Evolutionary conservation across 2,329 filamentous ascomycete species (phyloP).

Genomic region (Penicillium sp.): DNA sequence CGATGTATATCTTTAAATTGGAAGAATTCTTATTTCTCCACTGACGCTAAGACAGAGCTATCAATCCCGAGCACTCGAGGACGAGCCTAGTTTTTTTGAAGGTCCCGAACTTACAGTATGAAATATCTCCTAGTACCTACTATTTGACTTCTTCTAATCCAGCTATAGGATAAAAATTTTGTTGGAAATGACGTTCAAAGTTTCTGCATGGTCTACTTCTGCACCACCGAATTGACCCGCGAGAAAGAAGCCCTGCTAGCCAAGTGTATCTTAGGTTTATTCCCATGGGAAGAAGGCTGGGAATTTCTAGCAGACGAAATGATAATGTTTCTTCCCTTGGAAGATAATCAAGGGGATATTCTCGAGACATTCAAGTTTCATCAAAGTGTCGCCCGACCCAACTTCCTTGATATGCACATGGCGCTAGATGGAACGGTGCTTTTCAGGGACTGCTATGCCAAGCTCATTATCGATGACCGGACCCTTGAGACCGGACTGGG

Average conservation of each 20-base stretch:
- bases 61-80: constrained; percentile 12
- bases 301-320: constrained; percentile 11
- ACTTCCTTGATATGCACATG: constrained; percentile 18
- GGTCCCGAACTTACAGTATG: constrained; percentile 6
- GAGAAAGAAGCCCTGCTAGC: constrained; percentile 15
- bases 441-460: constrained; percentile 6
- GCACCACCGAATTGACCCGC: constrained; percentile 7
- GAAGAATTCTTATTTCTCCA: constrained; percentile 2
- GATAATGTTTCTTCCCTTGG: constrained; percentile 2
- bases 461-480: constrained; percentile 14
- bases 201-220: constrained; percentile 6
- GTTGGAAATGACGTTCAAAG: neutral
- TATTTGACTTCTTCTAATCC: constrained; percentile 4
- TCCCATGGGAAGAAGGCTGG: constrained; percentile 11
- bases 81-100: constrained; percentile 8
- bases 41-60: constrained; percentile 6
- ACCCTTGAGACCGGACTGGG: constrained; percentile 11
- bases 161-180: neutral
- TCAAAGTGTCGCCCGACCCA: constrained; percentile 14
- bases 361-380: constrained; percentile 12
- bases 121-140: constrained; percentile 2
- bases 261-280: constrained; percentile 13
- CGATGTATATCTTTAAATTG: constrained; percentile 6
- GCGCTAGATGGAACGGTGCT: constrained; percentile 13
- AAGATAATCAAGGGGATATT: constrained; percentile 6